Percentiles rank a stretch among this genome's conserved stretches.
These are phyloP conservation scores for Salix exigua DNA, from an alignment of 345 rosid genomes.

Conservation along the genomic window DNA sequence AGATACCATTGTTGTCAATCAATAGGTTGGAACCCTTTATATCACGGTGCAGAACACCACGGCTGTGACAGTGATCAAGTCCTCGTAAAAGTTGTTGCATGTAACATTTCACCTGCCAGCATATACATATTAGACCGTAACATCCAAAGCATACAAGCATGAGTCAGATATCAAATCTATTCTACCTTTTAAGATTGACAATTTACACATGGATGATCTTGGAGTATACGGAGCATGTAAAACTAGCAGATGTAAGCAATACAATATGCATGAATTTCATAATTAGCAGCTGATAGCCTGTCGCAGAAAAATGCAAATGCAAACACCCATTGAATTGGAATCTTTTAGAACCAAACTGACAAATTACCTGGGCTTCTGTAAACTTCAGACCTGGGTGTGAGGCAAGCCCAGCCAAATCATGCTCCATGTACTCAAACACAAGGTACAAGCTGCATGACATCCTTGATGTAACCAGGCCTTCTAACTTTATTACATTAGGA, in stretches of 20 bases:
- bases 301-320: neutral
- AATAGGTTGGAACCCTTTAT: conserved; percentile 96
- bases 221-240: neutral
- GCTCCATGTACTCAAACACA: conserved; percentile 99
- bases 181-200: neutral
- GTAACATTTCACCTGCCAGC: conserved; percentile 86
- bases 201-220: neutral
- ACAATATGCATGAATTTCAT: neutral
- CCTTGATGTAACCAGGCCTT: conserved; percentile 97
- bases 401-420: conserved; percentile 94
- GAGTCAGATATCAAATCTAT: neutral
- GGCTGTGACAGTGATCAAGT: conserved; percentile 95
- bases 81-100: conserved; percentile 81
- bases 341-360: neutral
- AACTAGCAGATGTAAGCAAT: neutral
- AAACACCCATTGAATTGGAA: neutral
- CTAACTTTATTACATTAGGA: conserved; percentile 86
- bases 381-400: conserved; percentile 84
- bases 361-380: conserved; percentile 78
- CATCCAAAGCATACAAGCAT: neutral
- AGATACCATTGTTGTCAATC: conserved; percentile 79
- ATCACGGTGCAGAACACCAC: conserved; percentile 89
- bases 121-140: neutral
- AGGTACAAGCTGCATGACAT: conserved; percentile 99
- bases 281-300: neutral